These are phyloP conservation scores for Oryza rufipogon DNA, from an alignment of 176 grass and related monocot genomes.

Conservation along the genomic window DNA sequence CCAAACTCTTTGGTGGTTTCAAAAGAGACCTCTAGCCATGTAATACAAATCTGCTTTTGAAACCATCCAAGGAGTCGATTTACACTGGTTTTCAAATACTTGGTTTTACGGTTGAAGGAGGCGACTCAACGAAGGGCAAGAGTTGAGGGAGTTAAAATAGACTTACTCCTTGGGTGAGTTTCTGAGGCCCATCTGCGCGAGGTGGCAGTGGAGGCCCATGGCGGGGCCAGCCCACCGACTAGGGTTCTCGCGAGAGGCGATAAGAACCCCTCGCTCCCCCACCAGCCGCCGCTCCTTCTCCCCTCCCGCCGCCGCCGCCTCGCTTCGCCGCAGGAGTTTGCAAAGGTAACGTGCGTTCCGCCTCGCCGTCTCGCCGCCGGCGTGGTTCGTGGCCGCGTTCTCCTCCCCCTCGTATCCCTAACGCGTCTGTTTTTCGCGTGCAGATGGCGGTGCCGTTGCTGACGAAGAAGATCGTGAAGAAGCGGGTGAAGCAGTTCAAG, in stretches of 20 bases:
- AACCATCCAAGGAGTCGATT: too few relatives aligned
- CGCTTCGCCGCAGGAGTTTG: conserved; percentile 16
- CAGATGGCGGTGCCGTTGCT: conserved; percentile 76
- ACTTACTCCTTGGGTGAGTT: not conserved
- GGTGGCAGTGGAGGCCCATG: not conserved
- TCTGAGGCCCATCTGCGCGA: not conserved
- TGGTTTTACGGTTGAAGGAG: too few relatives aligned
- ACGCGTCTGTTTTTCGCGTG: not conserved
- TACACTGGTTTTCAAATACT: too few relatives aligned
- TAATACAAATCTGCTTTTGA: too few relatives aligned
- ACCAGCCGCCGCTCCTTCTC: not conserved
- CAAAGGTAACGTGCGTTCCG: not conserved
- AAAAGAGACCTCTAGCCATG: too few relatives aligned
- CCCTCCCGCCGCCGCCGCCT: not conserved
- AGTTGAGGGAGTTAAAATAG: too few relatives aligned
- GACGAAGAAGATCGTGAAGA: conserved; percentile 80
- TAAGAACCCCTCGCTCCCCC: not conserved
- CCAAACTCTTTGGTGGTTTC: too few relatives aligned
- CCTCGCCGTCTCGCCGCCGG: not conserved
- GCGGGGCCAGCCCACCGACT: not conserved
- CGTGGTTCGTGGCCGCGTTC: not conserved
- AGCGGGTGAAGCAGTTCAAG: conserved; percentile 83
- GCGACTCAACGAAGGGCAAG: too few relatives aligned
- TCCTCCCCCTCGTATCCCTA: not conserved
- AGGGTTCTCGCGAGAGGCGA: not conserved